Conservation (phyloP, 805 yeast genomes). For the Wickerhamiella sergipiensis region DNA sequence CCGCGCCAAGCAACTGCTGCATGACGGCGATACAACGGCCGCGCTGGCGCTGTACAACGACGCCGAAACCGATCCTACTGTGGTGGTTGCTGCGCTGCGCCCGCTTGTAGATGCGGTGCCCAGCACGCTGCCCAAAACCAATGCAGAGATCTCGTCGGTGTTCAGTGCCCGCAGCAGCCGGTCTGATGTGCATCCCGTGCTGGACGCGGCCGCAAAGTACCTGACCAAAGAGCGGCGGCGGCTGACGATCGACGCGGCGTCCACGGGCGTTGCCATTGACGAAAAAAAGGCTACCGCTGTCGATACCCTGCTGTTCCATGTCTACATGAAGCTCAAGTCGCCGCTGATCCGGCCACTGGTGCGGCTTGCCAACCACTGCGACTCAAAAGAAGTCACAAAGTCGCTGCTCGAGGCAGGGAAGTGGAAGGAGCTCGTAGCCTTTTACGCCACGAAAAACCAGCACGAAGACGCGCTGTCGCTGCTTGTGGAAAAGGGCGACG, state of each 20-base stretch:
- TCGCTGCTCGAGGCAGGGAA: slow-evolving; percentile 35
- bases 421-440: slow-evolving; percentile 62
- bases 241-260: slow-evolving; percentile 1
- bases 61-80: not conserved
- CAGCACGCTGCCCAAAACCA: not conserved
- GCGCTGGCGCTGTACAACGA: slow-evolving; percentile 9
- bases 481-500: slow-evolving; percentile 29
- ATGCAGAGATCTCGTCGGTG: not conserved
- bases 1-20: slow-evolving; percentile 7
- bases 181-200: not conserved
- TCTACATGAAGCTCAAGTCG: slow-evolving; percentile 57
- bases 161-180: not conserved
- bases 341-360: slow-evolving; percentile 72
- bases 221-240: slow-evolving; percentile 3
- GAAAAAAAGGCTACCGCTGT: slow-evolving; percentile 31
- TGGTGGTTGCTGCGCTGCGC: not conserved
- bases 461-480: slow-evolving; percentile 58
- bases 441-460: slow-evolving; percentile 46
- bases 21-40: slow-evolving; percentile 4
- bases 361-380: slow-evolving; percentile 63
- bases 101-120: not conserved
- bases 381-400: slow-evolving; percentile 43
- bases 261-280: not conserved
- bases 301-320: slow-evolving; percentile 66
- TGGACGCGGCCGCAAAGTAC: not conserved